phyloP scores from a whole-genome alignment of 75 land plant genomes.

The Azolla pinnata region DNA sequence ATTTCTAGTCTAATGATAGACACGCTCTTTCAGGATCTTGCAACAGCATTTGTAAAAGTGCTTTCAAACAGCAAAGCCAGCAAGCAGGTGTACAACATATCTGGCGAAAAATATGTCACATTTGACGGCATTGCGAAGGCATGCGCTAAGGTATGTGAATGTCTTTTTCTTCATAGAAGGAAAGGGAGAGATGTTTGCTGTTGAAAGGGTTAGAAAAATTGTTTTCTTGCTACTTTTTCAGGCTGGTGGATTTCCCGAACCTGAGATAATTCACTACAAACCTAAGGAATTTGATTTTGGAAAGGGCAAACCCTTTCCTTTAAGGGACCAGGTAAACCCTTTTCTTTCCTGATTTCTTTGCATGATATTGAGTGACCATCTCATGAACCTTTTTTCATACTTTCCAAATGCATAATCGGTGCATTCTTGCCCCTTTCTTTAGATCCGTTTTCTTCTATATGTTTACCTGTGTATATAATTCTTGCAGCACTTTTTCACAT shows the following conservation, averaged over 20 bases:
- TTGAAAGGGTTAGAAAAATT: too few species aligned
- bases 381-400: too few species aligned
- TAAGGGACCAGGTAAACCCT: slow-evolving; percentile 69
- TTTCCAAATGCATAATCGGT: too few species aligned
- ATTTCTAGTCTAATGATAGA: too few species aligned
- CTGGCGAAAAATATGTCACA: slow-evolving; percentile 88
- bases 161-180: background rate
- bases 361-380: too few species aligned
- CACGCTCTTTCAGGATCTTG: slow-evolving; percentile 97
- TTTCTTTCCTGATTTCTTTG: too few species aligned
- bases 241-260: slow-evolving; percentile 98
- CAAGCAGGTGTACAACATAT: slow-evolving; percentile 86
- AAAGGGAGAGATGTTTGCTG: too few species aligned
- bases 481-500: slow-evolving; percentile 94
- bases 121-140: slow-evolving; percentile 96
- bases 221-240: slow-evolving; percentile 14
- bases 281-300: slow-evolving; percentile 98
- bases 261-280: slow-evolving; percentile 86
- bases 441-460: background rate
- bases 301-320: slow-evolving; percentile 93
- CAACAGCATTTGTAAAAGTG: slow-evolving; percentile 63
- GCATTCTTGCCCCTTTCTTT: too few species aligned
- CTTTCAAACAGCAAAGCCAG: slow-evolving; percentile 73
- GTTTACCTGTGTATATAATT: background rate
- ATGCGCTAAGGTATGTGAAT: slow-evolving; percentile 75